These are phyloP conservation scores for Dioscorea zingiberensis DNA, from an alignment of 106 monocot species.

Conservation along the genomic window DNA sequence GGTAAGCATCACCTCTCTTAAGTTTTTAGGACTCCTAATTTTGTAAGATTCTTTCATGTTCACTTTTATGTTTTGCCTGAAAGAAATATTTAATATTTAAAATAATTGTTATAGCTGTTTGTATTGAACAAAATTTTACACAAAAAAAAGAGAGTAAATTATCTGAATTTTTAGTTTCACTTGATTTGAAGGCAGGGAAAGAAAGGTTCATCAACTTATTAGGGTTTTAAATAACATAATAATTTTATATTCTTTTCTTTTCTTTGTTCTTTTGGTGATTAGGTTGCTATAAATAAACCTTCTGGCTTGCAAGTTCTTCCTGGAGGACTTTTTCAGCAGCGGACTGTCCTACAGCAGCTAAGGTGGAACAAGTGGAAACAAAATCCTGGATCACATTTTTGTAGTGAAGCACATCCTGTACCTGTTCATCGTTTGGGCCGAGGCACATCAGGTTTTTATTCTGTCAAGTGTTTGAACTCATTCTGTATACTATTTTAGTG, in stretches of 20 bases:
- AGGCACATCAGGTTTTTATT: conserved; percentile 83
- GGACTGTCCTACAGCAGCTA: conserved; percentile 85
- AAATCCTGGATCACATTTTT: conserved; percentile 8
- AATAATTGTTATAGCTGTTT: too few species aligned
- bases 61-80: too few species aligned
- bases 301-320: conserved; percentile 96
- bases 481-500: background rate
- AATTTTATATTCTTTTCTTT: background rate
- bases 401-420: conserved; percentile 38
- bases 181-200: too few species aligned
- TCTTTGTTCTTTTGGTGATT: background rate
- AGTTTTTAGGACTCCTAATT: too few species aligned
- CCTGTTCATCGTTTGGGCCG: conserved; percentile 91
- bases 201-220: too few species aligned
- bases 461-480: background rate
- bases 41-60: background rate
- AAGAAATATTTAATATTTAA: too few species aligned
- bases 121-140: too few species aligned
- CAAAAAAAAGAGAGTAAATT: too few species aligned
- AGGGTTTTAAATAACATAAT: too few species aligned
- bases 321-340: conserved; percentile 93
- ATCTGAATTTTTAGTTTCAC: too few species aligned
- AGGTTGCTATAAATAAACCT: conserved; percentile 89
- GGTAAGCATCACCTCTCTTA: too few species aligned
- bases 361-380: conserved; percentile 49